Evolutionary conservation across 768 basidiomycete genomes (phyloP).

Genomic region (Leucosporidium creatinivorum): DNA sequence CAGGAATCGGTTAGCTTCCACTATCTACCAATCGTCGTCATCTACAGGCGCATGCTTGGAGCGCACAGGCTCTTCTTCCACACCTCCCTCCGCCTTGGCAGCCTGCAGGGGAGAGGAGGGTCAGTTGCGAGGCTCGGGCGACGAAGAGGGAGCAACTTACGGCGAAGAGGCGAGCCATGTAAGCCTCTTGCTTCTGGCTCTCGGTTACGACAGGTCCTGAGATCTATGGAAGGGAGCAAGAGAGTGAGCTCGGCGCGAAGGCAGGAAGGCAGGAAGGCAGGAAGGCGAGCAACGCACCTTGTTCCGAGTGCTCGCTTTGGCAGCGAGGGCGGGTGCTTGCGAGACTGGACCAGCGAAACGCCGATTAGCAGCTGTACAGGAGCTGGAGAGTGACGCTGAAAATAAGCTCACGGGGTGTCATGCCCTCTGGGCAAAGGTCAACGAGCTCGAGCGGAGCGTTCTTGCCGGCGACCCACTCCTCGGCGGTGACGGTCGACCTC

Average conservation of each 20-base stretch:
- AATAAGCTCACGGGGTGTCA: conserved; percentile 29
- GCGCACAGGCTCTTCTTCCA: background rate
- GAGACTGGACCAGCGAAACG: conserved; percentile 36
- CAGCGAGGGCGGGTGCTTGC: conserved; percentile 39
- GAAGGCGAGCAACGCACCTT: conserved; percentile 9
- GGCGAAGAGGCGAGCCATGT: conserved; percentile 42
- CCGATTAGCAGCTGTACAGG: background rate
- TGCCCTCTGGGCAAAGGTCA: conserved; percentile 38
- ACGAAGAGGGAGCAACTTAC: background rate
- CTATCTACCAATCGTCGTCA: conserved; percentile 35
- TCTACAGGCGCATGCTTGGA: conserved; percentile 38
- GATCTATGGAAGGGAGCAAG: conserved; percentile 31
- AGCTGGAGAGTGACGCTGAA: background rate
- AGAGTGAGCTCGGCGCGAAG: background rate
- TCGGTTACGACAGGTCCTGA: conserved; percentile 37
- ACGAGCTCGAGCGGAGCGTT: conserved; percentile 22
- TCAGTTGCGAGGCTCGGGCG: too few relatives aligned
- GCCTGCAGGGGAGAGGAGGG: conserved; percentile 6
- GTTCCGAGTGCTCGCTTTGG: conserved; percentile 33
- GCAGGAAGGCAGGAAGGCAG: too few relatives aligned
- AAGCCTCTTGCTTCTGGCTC: conserved; percentile 39
- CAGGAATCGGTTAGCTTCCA: too few relatives aligned
- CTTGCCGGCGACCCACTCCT: conserved; percentile 39
- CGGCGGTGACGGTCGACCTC: conserved; percentile 19
- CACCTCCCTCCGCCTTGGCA: conserved; percentile 38